Base-by-base conservation (phyloP, 441 rosid species). In the Dalechampia spathulata region DNA sequence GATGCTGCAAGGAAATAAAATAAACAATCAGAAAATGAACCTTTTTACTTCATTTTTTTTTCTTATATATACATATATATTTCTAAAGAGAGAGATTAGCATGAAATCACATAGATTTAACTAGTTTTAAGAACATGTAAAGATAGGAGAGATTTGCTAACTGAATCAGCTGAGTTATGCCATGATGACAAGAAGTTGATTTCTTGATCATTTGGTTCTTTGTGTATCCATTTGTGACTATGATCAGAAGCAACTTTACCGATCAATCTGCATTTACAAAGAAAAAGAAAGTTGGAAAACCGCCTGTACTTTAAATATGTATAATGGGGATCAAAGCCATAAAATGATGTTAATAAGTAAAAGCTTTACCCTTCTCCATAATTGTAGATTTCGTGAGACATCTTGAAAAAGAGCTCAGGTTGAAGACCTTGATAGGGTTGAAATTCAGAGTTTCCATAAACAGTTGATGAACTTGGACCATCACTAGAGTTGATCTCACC, bases 311-410 rank as follows among this genome's bases (percentile, higher is more conserved):
- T n/a, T n/a, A n/a, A n/a, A n/a, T n/a, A n/a, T n/a, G n/a, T n/a
- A n/a, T n/a, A n/a, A n/a, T n/a, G n/a, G n/a, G n/a, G n/a, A n/a
- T n/a, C n/a, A n/a, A n/a, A n/a, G n/a, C n/a, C n/a, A n/a, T n/a
- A n/a, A n/a, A n/a, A n/a, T n/a, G n/a, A n/a, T n/a, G n/a, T 30
- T 3, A 30, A 30, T 30, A 30, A 30, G 4, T 8, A 30, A 30
- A 30, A 30, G 8, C 34, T 30, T 37, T 52, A 92, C 98, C 98
- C 98, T 86, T 92, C 98, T 70, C 98, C 98, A 58, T 92, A 92
- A 75, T 88, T 88, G 87, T 92, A 92, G 73, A 92, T 92, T 82
- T 92, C 98, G 66, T 88, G 98, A 28, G 98, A 92, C 98, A 92
- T 92, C 83, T 92, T 92, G 78, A 92, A 92, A 80, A 92, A 92